These are phyloP conservation scores for Megacollybia platyphylla DNA, from an alignment of 1,284 basidiomycete species.

Conservation along the genomic window DNA sequence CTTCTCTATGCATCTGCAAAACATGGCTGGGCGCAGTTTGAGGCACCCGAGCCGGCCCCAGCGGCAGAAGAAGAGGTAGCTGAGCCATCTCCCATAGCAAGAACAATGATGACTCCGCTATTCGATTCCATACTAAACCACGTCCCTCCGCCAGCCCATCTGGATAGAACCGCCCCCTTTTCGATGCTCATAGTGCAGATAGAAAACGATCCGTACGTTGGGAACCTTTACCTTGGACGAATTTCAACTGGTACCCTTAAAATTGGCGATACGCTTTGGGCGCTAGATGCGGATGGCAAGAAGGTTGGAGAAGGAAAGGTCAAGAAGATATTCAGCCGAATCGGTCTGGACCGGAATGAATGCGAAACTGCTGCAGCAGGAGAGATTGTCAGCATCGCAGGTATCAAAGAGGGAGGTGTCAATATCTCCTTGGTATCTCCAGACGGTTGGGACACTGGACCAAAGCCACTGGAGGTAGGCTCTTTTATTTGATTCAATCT, in stretches of 20 bases:
- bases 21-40: conserved; percentile 28
- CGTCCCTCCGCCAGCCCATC: conserved; percentile 23
- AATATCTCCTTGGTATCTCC: conserved; percentile 27
- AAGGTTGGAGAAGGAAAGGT: conserved; percentile 35
- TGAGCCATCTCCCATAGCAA: conserved; percentile 2
- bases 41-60: conserved; percentile 10
- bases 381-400: conserved; percentile 32
- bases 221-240: conserved; percentile 29
- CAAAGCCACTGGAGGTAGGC: conserved; percentile 23
- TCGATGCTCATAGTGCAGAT: conserved; percentile 36
- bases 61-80: conserved; percentile 4
- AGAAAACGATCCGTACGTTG: conserved; percentile 30
- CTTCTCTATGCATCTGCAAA: conserved; percentile 34
- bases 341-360: conserved; percentile 27
- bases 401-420: conserved; percentile 29
- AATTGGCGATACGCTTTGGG: conserved; percentile 23
- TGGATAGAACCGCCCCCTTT: conserved; percentile 23
- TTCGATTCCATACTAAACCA: conserved; percentile 30
- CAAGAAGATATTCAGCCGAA: conserved; percentile 26
- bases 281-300: conserved; percentile 23
- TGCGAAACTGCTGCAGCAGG: conserved; percentile 26
- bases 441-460: conserved; percentile 27
- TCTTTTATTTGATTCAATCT: background rate
- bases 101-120: conserved; percentile 23
- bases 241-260: conserved; percentile 25